Evolutionary conservation across 164 flowering plant genomes (phyloP).

Genomic region (Warburgia ugandensis): DNA sequence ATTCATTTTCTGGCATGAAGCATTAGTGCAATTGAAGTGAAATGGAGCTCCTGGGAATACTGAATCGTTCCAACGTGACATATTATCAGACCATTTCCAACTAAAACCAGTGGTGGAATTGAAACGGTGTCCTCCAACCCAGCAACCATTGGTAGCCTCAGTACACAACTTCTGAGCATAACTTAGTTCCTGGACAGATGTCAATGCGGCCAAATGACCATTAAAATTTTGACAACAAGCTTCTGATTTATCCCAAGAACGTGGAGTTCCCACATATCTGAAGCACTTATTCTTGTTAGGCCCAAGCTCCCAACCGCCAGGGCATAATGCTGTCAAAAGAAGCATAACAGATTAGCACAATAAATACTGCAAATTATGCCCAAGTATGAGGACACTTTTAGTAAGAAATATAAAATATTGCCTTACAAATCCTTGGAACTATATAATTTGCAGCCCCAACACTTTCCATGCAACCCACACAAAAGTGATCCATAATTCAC

Average conservation of each 20-base stretch:
- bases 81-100: conserved; percentile 85
- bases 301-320: conserved; percentile 47
- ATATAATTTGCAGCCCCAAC: too few relatives aligned
- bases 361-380: too few relatives aligned
- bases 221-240: conserved; percentile 28
- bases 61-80: conserved; percentile 48
- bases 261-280: conserved; percentile 15
- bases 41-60: conserved; percentile 19
- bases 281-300: conserved; percentile 53
- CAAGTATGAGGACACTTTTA: too few relatives aligned
- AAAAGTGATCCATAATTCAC: too few relatives aligned
- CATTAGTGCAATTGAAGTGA: conserved; percentile 31
- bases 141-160: conserved; percentile 40
- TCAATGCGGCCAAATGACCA: conserved; percentile 64
- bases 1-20: conserved; percentile 29
- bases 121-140: conserved; percentile 66
- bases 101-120: conserved; percentile 26
- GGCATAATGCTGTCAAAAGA: conserved; percentile 44
- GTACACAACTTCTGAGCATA: conserved; percentile 48
- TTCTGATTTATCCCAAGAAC: conserved; percentile 67
- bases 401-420: too few relatives aligned
- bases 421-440: too few relatives aligned
- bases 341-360: too few relatives aligned
- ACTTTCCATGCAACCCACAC: too few relatives aligned
- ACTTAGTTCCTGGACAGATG: conserved; percentile 45